Evolutionary conservation across 164 flowering plant species (phyloP).

Genomic region (Umbellularia californica): DNA sequence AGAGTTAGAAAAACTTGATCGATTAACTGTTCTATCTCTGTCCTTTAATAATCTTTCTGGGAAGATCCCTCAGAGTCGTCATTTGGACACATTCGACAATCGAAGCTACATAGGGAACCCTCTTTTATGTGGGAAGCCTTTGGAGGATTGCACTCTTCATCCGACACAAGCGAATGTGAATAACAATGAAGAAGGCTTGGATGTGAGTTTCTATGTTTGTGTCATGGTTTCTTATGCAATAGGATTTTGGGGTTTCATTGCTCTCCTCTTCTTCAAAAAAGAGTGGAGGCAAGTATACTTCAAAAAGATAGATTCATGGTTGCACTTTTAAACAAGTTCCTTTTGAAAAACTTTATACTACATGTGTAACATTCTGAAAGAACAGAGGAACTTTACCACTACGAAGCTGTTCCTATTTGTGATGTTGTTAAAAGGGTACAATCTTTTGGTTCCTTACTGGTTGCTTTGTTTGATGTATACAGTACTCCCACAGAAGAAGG

Average conservation of each 20-base stretch:
- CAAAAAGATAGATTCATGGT: neutral
- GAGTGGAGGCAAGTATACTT: neutral
- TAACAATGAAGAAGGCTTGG: neutral
- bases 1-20: neutral
- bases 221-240: neutral
- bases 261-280: neutral
- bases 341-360: neutral
- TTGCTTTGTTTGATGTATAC: no score
- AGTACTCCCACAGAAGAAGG: no score
- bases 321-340: neutral
- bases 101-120: neutral
- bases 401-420: no score
- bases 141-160: neutral
- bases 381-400: no score
- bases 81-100: neutral
- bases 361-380: neutral
- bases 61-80: neutral
- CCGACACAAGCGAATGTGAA: neutral
- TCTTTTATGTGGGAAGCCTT: neutral
- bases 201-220: neutral
- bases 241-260: constrained; percentile 1
- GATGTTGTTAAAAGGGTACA: no score
- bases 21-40: neutral
- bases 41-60: neutral
- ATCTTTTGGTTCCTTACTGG: no score